Base-by-base conservation (phyloP, 2,329 filamentous ascomycete genomes). In the Curvularia sp. region DNA sequence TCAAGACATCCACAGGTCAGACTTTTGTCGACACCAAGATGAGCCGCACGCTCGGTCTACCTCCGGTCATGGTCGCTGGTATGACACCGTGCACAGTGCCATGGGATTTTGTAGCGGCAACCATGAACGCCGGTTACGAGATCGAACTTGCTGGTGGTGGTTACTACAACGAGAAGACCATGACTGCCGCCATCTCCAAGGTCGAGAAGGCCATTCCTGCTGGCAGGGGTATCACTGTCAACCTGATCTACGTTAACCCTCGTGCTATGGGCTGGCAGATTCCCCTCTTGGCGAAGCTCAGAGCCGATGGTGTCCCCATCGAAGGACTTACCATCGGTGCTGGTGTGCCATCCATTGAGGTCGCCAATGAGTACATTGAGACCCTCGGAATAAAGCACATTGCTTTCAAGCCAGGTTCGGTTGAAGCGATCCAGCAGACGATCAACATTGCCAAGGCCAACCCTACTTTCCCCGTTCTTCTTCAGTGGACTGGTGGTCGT, bases 21-120 rank as follows among this genome's bases (percentile, higher is more conserved):
- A 97, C 92, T 2, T 97, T 91, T 68, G 92, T 99, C 47, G 93
- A 98, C 76, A 99, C 95, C 62, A 97, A 97, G 71, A 78, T 82
- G 74, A 81, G 77, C 63, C 72, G 78, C 44, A 72, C 81, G 26
- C 73, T 82, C n/a, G 80, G 80, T 24, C 68, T 81, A 13, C 80
- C 80, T 12, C 80, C 80, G 0, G 71, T 82, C 59, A 78, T 82
- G 75, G 78, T 82, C 7, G 80, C 80, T 49, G 80, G 80, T 64
- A 82, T 82, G 80, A 82, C 80, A 4, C 80, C 80, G 28, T 78
- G 75, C 53, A 82, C 80, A 2, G 77, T 80, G 5, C 78, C 79
- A 33, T 79, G 77, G 68, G 81, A 84, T 52, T 84, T 85, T 52
- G 82, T 84, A 3, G 78, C 81, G 6, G 79, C 82, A n/a, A 82